Conservation (phyloP, 164 flowering plant species). For the Dillenia turbinata region DNA sequence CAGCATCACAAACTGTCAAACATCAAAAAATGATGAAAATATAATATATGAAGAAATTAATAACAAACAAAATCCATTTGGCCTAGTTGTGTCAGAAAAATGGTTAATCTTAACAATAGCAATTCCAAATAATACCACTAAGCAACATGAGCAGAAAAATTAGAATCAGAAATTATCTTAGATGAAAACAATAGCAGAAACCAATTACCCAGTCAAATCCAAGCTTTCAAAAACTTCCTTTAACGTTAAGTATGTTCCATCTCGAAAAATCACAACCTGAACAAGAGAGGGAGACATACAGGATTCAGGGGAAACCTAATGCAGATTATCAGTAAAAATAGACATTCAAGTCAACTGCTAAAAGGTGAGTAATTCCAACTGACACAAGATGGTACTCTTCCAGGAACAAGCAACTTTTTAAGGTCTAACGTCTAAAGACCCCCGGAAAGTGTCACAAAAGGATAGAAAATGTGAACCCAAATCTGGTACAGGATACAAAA, state of each 20-base stretch:
- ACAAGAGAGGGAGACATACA: conserved; percentile 5
- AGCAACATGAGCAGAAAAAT: no score
- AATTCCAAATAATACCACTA: no score
- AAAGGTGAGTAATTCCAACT: no score
- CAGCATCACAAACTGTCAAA: not conserved
- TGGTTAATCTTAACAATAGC: no score
- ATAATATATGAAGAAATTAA: no score
- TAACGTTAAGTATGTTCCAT: conserved; percentile 92
- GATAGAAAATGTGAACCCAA: not conserved
- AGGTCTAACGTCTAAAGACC: no score
- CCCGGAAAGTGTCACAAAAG: not conserved
- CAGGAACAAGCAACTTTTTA: no score
- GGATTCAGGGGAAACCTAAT: conserved; percentile 1
- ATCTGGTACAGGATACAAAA: not conserved
- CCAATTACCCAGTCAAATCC: conserved; percentile 84
- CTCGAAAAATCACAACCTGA: conserved; percentile 97
- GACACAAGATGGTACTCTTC: no score
- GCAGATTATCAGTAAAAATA: conserved; percentile 2
- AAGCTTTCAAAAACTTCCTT: conserved; percentile 96
- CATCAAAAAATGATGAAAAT: not conserved
- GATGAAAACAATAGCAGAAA: not conserved
- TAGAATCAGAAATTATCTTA: no score
- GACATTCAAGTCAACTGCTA: not conserved
- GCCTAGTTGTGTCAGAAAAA: no score
- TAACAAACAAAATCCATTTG: no score